Conservation (phyloP, 192 early-diverging fungal genomes). For the Rhizoclosmatium globosum region DNA sequence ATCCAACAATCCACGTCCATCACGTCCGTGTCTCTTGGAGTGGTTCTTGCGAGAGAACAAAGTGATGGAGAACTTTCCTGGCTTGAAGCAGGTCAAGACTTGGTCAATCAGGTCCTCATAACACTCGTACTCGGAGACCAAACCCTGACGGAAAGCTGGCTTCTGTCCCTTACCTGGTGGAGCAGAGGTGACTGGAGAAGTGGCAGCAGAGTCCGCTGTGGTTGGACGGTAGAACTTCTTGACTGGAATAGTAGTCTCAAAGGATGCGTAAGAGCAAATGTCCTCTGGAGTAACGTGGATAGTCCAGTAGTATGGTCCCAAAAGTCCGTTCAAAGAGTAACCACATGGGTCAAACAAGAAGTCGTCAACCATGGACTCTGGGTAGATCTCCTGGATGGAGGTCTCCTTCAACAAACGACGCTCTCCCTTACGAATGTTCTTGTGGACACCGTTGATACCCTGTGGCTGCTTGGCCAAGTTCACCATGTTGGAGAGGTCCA, state of each 20-base stretch:
- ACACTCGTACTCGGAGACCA: constrained; percentile 57
- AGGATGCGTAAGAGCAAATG: constrained; percentile 98
- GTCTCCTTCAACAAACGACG: constrained; percentile 66
- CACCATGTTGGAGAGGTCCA: constrained; percentile 15
- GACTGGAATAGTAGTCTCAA: constrained; percentile 91
- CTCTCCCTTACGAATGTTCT: constrained; percentile 39
- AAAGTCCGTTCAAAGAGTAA: constrained; percentile 92
- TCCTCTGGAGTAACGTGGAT: constrained; percentile 98
- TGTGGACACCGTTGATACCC: constrained; percentile 24
- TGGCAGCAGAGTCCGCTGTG: constrained; percentile 4
- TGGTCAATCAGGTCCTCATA: constrained; percentile 75
- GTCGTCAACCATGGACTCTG: constrained; percentile 83
- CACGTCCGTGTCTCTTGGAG: constrained; percentile 37
- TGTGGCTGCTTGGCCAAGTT: constrained; percentile 22
- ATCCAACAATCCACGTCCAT: constrained; percentile 44
- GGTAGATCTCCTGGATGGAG: constrained; percentile 85
- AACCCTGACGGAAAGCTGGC: constrained; percentile 30
- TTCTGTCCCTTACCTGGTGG: background rate
- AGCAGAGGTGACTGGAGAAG: constrained; percentile 7
- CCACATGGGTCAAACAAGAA: constrained; percentile 96
- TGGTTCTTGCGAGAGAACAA: constrained; percentile 67
- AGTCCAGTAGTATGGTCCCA: constrained; percentile 89
- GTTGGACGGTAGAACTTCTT: constrained; percentile 50
- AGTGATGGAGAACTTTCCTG: constrained; percentile 79
- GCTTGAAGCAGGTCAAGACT: constrained; percentile 86